Base-by-base conservation (phyloP, 208 protist genomes). In the Strigomonas culicis region DNA sequence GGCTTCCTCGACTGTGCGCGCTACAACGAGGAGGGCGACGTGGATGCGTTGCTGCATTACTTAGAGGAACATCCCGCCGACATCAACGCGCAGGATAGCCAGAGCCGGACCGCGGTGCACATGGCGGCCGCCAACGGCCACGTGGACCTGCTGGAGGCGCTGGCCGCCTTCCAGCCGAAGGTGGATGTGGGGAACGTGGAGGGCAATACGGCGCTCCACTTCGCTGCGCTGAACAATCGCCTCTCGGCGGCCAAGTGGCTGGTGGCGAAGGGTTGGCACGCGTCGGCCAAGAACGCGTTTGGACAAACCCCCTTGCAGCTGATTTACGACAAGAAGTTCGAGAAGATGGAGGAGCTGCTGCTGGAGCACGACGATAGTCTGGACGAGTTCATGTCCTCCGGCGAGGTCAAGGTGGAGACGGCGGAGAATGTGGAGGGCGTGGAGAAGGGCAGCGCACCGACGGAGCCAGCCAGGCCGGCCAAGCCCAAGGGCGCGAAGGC, bases 121-220 rank as follows among this genome's bases (percentile, higher is more conserved):
- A 86, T 92, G 78, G 91, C 91, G 0, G 86, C 91, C 10, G 88
- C 88, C 30, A 93, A 94, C 66, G 88, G 86, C 10, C 91, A 93
- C 71, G 75, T 86, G 71, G 49, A 58, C 3, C 77, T 93, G 7
- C 64, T 97, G 8, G 74, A 91, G 59, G 80, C 87, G 68, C 79
- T 97, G 13, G 77, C 89, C 25, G 59, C 66, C 25, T 92, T 86
- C 59, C 57, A 67, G 43, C 84, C 88, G 10, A 52, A 61, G 19
- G 79, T 81, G 1, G 81, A 97, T 74, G 53, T 85, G 21, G 61
- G 77, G 4, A 97, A 94, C 56, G 58, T 83, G 28, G 82, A 94
- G 63, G 91, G 91, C 25, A 94, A 93, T 63, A 94, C 91, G 6
- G 88, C 91, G 0, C 72, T 97, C 10, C 86, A 93, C 58, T 94